Evolutionary conservation across 352 stramenopile species (phyloP), one percentile per base, ranked within the genome.

Genomic region (Phytophthora macrochlamydospora): DNA sequence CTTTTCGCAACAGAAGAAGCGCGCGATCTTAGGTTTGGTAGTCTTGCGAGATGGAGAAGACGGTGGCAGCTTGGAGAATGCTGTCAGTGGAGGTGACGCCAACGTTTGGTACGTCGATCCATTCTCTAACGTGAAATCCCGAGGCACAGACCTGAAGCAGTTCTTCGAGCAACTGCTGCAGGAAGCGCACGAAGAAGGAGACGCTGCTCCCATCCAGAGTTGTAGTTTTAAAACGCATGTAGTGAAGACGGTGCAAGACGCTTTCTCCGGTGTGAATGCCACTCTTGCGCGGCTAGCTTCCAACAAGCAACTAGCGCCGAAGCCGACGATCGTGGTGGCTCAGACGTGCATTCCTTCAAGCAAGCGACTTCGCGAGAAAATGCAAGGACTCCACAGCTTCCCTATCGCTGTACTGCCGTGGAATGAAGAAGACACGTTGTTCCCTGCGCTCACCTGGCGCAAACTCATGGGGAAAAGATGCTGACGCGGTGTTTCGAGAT

Each of bases 361-460:
- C 24, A 84, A 83, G 48, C 72, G 86, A 14, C 70, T 97, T 40
- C 81, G 90, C 8, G 73, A 88, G 32, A 87, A 87, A 53, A 89
- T 99, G 18, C 85, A 92, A 12, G 90, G 87, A 5, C 81, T 99
- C 5, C 91, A 97, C 56, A 95, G 93, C 24, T 97, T 99, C 50
- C 96, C 97, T 4, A 77, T 99, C 30, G 82, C 97, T 4, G 85
- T 91, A 59, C 79, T 99, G 31, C 85, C 90, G 3, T 91, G 82
- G 76, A 84, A 94, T 45, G 79, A 84, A 37, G 87, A 94, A 50
- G 86, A 96, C 60, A 73, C 75, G 2, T 37, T 81, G 4, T 97
- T 97, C 42, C 95, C 95, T 12, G 81, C 96, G 28, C 76, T 99
- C 5, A 98, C 97, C 56, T 99, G 97, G 97, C 94, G 98, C 58